Evolutionary conservation across 129 eudicot species (phyloP).

Genomic region (Solidago caesia): DNA sequence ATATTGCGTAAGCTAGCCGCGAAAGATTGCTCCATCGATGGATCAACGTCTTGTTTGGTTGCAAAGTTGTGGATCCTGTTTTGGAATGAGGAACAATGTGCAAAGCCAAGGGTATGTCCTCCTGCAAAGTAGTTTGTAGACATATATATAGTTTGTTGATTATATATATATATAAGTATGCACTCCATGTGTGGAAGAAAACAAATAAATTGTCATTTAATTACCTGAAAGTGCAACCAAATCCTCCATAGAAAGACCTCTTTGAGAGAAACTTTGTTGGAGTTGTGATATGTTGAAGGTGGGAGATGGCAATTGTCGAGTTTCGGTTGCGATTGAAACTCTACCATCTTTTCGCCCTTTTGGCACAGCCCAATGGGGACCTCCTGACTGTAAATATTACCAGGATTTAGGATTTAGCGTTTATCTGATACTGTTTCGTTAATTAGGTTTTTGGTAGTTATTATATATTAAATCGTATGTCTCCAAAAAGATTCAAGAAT

Average conservation of each 20-base stretch:
- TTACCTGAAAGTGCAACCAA: constrained; percentile 48
- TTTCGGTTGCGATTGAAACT: constrained; percentile 36
- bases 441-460: background rate
- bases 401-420: constrained; percentile 8
- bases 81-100: constrained; percentile 50
- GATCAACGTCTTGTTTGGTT: constrained; percentile 36
- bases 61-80: constrained; percentile 41
- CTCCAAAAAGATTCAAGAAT: background rate
- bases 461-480: background rate
- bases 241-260: constrained; percentile 44
- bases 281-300: constrained; percentile 39
- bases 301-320: constrained; percentile 40
- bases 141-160: constrained; percentile 9
- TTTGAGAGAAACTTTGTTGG: constrained; percentile 43
- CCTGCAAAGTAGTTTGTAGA: constrained; percentile 15
- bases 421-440: too few species aligned
- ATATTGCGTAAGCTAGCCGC: constrained; percentile 31
- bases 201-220: background rate
- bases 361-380: constrained; percentile 44
- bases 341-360: constrained; percentile 50
- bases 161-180: too few species aligned
- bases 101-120: constrained; percentile 48
- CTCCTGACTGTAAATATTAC: constrained; percentile 38
- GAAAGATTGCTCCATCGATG: constrained; percentile 34
- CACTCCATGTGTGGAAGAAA: background rate